phyloP scores from a whole-genome alignment of 768 basidiomycete species.

The Cantharellus cinnabarinus region DNA sequence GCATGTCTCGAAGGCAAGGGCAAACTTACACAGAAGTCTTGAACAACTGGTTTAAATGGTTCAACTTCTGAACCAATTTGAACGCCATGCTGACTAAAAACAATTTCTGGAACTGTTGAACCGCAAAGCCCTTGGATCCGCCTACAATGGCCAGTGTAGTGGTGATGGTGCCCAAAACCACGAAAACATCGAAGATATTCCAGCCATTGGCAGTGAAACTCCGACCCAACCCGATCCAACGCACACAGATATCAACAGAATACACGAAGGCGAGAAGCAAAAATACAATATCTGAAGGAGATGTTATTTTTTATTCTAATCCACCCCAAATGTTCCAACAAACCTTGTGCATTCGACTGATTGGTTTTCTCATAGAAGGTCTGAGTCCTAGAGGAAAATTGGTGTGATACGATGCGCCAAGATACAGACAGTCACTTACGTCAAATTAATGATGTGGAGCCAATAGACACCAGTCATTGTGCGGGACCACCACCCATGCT shows the following conservation, averaged over 20 bases:
- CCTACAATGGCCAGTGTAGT: slow-evolving; percentile 61
- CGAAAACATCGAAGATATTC: slow-evolving; percentile 78
- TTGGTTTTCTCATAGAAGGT: slow-evolving; percentile 35
- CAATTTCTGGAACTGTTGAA: slow-evolving; percentile 61
- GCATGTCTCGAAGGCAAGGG: neutral
- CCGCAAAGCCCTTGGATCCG: slow-evolving; percentile 25
- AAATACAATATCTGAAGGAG: slow-evolving; percentile 46
- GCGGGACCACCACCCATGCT: slow-evolving; percentile 85
- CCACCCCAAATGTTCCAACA: slow-evolving; percentile 10
- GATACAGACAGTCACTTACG: slow-evolving; percentile 28
- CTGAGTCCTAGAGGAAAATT: slow-evolving; percentile 42
- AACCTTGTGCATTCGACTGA: slow-evolving; percentile 39
- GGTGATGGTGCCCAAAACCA: slow-evolving; percentile 60
- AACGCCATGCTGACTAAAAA: slow-evolving; percentile 86
- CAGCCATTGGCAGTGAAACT: slow-evolving; percentile 83
- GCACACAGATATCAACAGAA: slow-evolving; percentile 51
- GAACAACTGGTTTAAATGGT: slow-evolving; percentile 83
- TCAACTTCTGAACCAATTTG: slow-evolving; percentile 79
- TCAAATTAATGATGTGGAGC: slow-evolving; percentile 61
- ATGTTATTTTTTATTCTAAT: neutral
- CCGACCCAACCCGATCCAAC: slow-evolving; percentile 73
- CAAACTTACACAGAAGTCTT: slow-evolving; percentile 75
- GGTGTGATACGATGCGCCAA: neutral
- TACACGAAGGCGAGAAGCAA: slow-evolving; percentile 53
- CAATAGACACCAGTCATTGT: slow-evolving; percentile 61